phyloP scores from a whole-genome alignment of 495 filamentous ascomycete genomes.

The Trichoderma parareesei region DNA sequence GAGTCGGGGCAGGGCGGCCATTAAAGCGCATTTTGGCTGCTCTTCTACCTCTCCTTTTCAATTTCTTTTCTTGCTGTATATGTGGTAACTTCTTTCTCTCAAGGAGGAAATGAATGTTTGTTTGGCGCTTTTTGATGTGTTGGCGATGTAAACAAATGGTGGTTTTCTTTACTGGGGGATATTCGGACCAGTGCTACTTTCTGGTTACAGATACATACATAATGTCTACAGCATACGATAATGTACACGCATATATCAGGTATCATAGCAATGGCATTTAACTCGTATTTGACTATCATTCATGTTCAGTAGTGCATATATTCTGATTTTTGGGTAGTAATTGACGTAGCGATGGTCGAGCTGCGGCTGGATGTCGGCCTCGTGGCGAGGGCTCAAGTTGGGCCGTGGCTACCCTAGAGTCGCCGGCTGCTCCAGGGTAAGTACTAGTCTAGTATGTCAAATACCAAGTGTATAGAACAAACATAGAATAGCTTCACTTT shows the following conservation, averaged over 20 bases:
- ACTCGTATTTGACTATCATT: neutral
- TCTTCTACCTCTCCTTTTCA: too few relatives aligned
- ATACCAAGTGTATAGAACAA: too few relatives aligned
- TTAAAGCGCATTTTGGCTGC: neutral
- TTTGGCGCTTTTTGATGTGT: slow-evolving; percentile 35
- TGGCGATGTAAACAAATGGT: neutral
- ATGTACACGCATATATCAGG: neutral
- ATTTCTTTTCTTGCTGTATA: too few relatives aligned
- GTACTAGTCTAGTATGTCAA: too few relatives aligned
- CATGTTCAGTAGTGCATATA: neutral
- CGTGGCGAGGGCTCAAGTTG: slow-evolving; percentile 76
- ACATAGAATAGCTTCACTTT: too few relatives aligned
- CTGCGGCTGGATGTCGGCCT: slow-evolving; percentile 84
- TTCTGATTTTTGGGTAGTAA: slow-evolving; percentile 65
- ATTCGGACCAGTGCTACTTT: neutral
- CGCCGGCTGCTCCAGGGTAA: too few relatives aligned
- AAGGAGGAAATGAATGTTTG: neutral
- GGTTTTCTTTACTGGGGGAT: neutral
- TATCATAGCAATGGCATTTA: neutral
- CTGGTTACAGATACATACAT: neutral
- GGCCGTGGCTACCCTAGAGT: slow-evolving; percentile 29
- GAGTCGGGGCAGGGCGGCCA: neutral
- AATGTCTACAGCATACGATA: too few relatives aligned
- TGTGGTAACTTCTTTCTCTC: too few relatives aligned
- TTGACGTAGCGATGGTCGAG: slow-evolving; percentile 61